phyloP scores from a whole-genome alignment of 768 basidiomycete genomes.

The Clitopilus hobsonii region DNA sequence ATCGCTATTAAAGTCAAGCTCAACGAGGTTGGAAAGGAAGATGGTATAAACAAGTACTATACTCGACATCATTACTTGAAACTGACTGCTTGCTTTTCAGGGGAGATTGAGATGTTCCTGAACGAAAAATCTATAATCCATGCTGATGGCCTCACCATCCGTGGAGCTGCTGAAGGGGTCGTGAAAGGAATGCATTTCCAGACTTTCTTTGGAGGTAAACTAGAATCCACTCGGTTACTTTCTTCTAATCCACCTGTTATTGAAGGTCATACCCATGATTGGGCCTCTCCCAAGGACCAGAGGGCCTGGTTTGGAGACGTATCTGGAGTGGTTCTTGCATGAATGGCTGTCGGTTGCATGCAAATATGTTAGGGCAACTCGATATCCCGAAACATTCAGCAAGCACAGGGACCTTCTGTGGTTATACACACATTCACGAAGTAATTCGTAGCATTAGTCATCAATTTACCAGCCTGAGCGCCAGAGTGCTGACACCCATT shows the following conservation, averaged over 20 bases:
- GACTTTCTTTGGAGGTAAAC: conserved; percentile 79
- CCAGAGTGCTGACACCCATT: too few species aligned
- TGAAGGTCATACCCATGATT: conserved; percentile 48
- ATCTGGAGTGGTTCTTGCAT: conserved; percentile 32
- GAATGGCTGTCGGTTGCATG: not conserved
- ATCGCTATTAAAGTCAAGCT: conserved; percentile 66
- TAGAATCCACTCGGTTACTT: conserved; percentile 7
- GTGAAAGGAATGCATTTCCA: conserved; percentile 72
- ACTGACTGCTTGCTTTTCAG: conserved; percentile 24
- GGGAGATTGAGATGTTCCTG: conserved; percentile 63
- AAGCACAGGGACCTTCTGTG: too few species aligned
- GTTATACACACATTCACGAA: too few species aligned
- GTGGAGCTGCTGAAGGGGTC: conserved; percentile 33
- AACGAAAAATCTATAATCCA: conserved; percentile 55
- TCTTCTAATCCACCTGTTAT: not conserved
- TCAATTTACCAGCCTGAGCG: too few species aligned
- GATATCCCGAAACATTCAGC: too few species aligned
- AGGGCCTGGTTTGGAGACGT: conserved; percentile 51
- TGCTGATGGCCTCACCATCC: conserved; percentile 43
- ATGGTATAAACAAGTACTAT: conserved; percentile 36
- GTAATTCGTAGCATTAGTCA: too few species aligned
- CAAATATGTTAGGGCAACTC: too few species aligned
- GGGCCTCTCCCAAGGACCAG: conserved; percentile 59
- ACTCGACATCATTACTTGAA: not conserved
- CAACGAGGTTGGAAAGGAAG: conserved; percentile 52